phyloP scores from a whole-genome alignment of 306 rosid genomes.

The Aeschynomene evenia region DNA sequence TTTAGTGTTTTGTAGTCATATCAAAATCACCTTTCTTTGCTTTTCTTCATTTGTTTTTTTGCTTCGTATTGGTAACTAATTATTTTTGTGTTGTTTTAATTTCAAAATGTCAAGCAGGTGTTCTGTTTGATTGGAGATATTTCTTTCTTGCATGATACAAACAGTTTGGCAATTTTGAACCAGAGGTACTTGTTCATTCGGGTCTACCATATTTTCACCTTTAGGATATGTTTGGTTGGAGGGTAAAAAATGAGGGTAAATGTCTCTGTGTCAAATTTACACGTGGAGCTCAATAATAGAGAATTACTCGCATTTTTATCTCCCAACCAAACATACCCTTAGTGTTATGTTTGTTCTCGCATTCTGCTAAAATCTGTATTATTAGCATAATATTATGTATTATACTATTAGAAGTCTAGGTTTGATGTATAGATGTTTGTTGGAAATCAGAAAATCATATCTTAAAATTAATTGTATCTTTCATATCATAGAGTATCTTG shows the following conservation, averaged over 20 bases:
- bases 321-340: too few species aligned
- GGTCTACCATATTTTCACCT: conserved; percentile 26
- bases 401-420: not conserved
- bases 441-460: too few species aligned
- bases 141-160: conserved; percentile 90
- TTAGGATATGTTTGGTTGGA: too few species aligned
- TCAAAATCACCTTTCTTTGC: not conserved
- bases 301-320: too few species aligned
- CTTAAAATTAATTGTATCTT: too few species aligned
- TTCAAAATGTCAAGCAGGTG: conserved; percentile 54
- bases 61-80: not conserved
- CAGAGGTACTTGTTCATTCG: conserved; percentile 54
- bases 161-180: conserved; percentile 77
- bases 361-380: not conserved
- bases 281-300: too few species aligned
- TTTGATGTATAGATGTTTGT: not conserved
- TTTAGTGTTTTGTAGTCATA: not conserved
- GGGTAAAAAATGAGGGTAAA: too few species aligned
- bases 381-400: not conserved
- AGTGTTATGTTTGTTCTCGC: not conserved
- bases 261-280: too few species aligned
- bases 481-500: too few species aligned
- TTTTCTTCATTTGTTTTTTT: not conserved
- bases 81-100: conserved; percentile 23
- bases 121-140: conserved; percentile 87